Base-by-base conservation (phyloP, 1,139 yeast genomes). In the Taiozyma sp. region DNA sequence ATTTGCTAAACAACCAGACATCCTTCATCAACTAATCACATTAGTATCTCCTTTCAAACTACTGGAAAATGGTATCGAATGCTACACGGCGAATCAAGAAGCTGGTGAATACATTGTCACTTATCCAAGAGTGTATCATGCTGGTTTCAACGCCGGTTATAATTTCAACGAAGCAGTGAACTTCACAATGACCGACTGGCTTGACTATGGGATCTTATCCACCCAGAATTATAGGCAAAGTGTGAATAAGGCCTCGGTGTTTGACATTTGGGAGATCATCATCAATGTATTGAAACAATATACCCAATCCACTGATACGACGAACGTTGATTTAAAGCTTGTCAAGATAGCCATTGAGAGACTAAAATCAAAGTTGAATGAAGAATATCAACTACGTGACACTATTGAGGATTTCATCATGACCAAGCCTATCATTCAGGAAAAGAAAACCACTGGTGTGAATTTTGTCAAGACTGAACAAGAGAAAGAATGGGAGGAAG, bases 21-120 rank as follows among this genome's bases (percentile, higher is more conserved):
- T 91, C 55, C 70, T 91, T 50, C 96, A 88, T 67, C 97, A 91
- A 64, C 71, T 93, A 48, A 90, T 89, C 13, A 85, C 97, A 0
- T 73, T 90, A 62, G 67, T 90, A 3, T 83, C 91, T 6, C 97
- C 97, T 0, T 73, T 69, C 57, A 71, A 75, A 37, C 69, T 85
- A 30, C 64, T 71, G 4, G 70, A 77, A 32, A 72, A 80, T 41
- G 81, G 79, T 0, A 80, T 88, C 7, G 74, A 75, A 13, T 80
- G 86, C 56, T 86, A 75, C 58, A 86, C 81, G 53, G 87, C 88
- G 1, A 82, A 89, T 57, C 99, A 91, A 64, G 72, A 80, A 21
- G 88, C 96, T 0, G 91, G 91, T 49, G 93, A 86, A 62, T 85
- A 81, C 63, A 79, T 86, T 7, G 70, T 86, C 4, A 86, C 95